Evolutionary conservation across 2,329 filamentous ascomycete species (phyloP).

Genomic region (Chalara sp.): DNA sequence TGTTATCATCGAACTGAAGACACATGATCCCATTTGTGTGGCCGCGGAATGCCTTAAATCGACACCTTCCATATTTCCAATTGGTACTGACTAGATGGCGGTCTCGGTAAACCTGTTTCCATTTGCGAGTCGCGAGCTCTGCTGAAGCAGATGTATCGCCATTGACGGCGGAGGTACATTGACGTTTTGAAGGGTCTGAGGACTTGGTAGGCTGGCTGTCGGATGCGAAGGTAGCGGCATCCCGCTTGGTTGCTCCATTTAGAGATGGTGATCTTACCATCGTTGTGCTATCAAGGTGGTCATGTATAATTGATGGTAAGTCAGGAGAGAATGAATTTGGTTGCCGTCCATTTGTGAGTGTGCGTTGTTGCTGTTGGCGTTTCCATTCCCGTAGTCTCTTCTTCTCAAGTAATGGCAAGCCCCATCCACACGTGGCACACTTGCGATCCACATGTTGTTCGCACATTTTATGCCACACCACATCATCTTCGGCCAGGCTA

Average conservation of each 20-base stretch:
- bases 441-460: constrained; percentile 93
- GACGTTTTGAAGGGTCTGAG: constrained; percentile 17
- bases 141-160: constrained; percentile 14
- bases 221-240: constrained; percentile 12
- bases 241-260: constrained; percentile 19
- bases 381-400: constrained; percentile 75
- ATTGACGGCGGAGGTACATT: constrained; percentile 11
- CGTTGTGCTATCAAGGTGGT: constrained; percentile 2
- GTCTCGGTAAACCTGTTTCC: constrained; percentile 97
- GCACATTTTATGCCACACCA: constrained; percentile 98
- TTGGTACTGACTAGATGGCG: constrained; percentile 93
- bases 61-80: constrained; percentile 92
- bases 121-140: constrained; percentile 55
- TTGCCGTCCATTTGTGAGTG: constrained; percentile 44
- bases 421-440: constrained; percentile 94
- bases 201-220: constrained; percentile 7
- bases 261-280: constrained; percentile 7
- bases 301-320: constrained; percentile 40
- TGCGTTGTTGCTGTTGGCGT: constrained; percentile 70
- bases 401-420: constrained; percentile 79
- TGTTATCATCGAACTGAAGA: constrained; percentile 71
- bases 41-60: constrained; percentile 75
- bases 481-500: constrained; percentile 87
- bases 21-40: constrained; percentile 78
- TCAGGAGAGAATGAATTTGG: constrained; percentile 45